Evolutionary conservation across 2,329 filamentous ascomycete genomes (phyloP).

Genomic region (Lomentospora prolificans): DNA sequence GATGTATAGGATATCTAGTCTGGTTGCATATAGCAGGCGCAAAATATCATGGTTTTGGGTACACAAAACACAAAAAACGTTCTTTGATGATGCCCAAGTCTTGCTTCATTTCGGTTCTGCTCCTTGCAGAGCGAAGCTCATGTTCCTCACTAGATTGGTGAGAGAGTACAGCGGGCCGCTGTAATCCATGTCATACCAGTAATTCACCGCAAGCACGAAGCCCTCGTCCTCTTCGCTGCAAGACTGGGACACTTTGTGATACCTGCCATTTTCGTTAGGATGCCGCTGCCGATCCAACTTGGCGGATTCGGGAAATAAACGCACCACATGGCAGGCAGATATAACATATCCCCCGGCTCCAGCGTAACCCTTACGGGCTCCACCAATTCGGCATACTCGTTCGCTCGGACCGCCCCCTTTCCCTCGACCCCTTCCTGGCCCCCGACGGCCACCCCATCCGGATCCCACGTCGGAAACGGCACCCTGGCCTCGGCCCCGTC

Average conservation of each 20-base stretch:
- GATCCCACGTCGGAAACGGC: conserved; percentile 68
- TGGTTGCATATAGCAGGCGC: conserved; percentile 1
- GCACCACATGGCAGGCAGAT: conserved; percentile 71
- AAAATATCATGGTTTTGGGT: conserved; percentile 10
- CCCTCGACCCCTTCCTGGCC: conserved; percentile 10
- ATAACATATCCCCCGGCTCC: conserved; percentile 67
- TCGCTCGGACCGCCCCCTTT: conserved; percentile 56
- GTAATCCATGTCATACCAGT: conserved; percentile 80
- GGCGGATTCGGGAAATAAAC: conserved; percentile 13
- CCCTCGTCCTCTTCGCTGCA: conserved; percentile 58
- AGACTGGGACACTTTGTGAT: conserved; percentile 71
- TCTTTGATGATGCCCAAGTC: too few species aligned
- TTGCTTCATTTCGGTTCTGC: too few species aligned
- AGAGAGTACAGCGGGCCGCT: conserved; percentile 56
- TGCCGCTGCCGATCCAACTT: not conserved
- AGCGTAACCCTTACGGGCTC: conserved; percentile 58
- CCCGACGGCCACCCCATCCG: conserved; percentile 21
- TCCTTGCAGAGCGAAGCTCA: conserved; percentile 16
- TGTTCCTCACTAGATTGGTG: conserved; percentile 41
- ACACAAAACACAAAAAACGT: too few species aligned
- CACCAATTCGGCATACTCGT: conserved; percentile 44
- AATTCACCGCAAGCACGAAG: conserved; percentile 71
- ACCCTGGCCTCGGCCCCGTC: conserved; percentile 26
- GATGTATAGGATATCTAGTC: not conserved
- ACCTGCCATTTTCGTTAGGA: conserved; percentile 31